Base-by-base conservation (phyloP, 2,329 filamentous ascomycete species). In the Colletotrichum cuscutae region DNA sequence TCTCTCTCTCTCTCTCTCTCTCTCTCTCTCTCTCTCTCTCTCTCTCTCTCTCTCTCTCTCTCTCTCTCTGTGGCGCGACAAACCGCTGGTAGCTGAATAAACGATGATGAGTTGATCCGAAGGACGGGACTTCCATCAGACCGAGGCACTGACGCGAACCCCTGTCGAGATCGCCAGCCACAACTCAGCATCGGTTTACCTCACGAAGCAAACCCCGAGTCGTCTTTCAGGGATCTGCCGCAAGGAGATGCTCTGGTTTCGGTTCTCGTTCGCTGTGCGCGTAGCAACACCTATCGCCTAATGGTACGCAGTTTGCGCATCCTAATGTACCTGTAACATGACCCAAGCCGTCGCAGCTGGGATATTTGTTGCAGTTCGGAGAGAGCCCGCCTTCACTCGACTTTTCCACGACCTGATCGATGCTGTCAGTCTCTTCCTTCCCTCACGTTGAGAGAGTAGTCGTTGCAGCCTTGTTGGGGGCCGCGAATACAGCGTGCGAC, bases 121-220 rank as follows among this genome's bases (percentile, higher is more conserved):
- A 37, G 64, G 57, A 62, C 63, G 52, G 22, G 7, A 62, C 63
- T 57, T 74, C 69, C 65, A 64, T 66, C 54, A 74, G 73, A 70
- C 70, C 70, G 70, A 73, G 65, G 62, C 22, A 59, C 65, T 53
- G 62, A 71, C 46, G 28, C 46, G 63, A 58, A 74, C 57, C 74
- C 72, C 72, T 75, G 74, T 35, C 59, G 57, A 59, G 73, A 74
- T 75, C 72, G 74, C 65, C 74, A 74, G 68, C 73, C 71, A 75
- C 68, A 68, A 61, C 46, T 64, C 57, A 73, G 60, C 70, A 65
- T 75, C 72, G 74, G 74, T 54, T 72, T 72, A 67, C 74, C 74
- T 66, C 35, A 65, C 56, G n/a, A 62, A 74, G 64, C 56, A 68
- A 56, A 74, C 61, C 70, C 64, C 74, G 71, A 64, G 72, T 68